Evolutionary conservation across 75 land plant species (phyloP).

Genomic region (Gnetum montanum): DNA sequence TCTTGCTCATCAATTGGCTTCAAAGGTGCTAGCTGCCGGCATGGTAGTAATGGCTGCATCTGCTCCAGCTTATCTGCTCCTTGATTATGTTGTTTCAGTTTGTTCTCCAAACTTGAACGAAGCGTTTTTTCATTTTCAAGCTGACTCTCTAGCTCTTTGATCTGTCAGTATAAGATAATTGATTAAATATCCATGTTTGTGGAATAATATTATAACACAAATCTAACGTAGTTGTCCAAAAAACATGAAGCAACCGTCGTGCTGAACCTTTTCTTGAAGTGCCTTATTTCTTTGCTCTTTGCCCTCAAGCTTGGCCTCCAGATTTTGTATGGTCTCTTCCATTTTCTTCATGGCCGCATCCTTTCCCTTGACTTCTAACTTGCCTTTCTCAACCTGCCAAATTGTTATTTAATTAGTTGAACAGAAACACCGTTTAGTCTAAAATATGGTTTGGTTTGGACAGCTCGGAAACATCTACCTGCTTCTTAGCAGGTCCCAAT

Average conservation of each 20-base stretch:
- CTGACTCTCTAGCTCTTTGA: conserved; percentile 74
- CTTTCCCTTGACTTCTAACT: conserved; percentile 62
- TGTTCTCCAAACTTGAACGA: conserved; percentile 50
- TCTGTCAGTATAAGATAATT: conserved; percentile 23
- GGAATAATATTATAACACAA: not conserved
- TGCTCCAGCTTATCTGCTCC: conserved; percentile 14
- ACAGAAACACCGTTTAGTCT: conserved; percentile 5
- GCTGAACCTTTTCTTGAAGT: conserved; percentile 72
- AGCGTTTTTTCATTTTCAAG: conserved; percentile 70
- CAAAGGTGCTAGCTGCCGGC: conserved; percentile 10
- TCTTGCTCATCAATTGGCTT: conserved; percentile 14
- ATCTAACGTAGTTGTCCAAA: not conserved
- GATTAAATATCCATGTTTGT: not conserved
- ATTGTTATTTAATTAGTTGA: not conserved
- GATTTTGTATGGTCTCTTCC: conserved; percentile 60
- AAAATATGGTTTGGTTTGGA: conserved; percentile 81
- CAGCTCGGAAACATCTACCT: conserved; percentile 59
- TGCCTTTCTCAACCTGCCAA: conserved; percentile 68
- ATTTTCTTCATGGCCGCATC: conserved; percentile 53
- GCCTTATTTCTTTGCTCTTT: conserved; percentile 54
- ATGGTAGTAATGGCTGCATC: conserved; percentile 3
- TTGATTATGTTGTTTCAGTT: conserved; percentile 45
- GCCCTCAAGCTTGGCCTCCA: conserved; percentile 55
- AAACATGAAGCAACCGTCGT: not conserved
- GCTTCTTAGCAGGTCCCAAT: conserved; percentile 83